Percentiles rank a stretch among this genome's conserved stretches.
These are phyloP conservation scores for Boletus rex-veris DNA, from an alignment of 768 basidiomycete genomes.

Conservation along the genomic window DNA sequence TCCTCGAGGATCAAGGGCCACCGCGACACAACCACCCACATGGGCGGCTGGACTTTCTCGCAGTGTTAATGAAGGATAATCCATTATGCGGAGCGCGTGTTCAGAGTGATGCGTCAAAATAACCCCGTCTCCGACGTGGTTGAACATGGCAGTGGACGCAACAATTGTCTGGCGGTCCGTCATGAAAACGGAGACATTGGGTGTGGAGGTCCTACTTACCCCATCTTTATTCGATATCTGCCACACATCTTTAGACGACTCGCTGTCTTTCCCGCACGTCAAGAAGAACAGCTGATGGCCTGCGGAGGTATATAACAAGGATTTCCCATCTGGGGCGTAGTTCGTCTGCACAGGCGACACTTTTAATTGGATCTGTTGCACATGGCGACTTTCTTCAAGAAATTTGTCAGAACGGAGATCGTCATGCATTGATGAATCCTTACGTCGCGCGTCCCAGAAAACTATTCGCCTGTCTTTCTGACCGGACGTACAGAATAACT, in stretches of 20 bases:
- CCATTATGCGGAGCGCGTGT: slow-evolving; percentile 62
- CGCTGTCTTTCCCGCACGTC: slow-evolving; percentile 51
- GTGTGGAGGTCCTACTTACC: background rate
- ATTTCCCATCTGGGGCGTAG: slow-evolving; percentile 70
- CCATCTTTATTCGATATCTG: slow-evolving; percentile 34
- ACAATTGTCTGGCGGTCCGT: slow-evolving; percentile 39
- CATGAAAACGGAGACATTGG: background rate
- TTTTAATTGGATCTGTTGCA: slow-evolving; percentile 58
- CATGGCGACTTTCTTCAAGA: slow-evolving; percentile 60
- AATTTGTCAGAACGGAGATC: slow-evolving; percentile 6
- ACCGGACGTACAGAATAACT: slow-evolving; percentile 77
- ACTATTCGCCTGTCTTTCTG: slow-evolving; percentile 71
- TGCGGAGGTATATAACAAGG: slow-evolving; percentile 59
- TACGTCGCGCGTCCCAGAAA: slow-evolving; percentile 85
- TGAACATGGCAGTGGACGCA: slow-evolving; percentile 68
- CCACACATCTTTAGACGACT: slow-evolving; percentile 53
- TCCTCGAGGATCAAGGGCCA: slow-evolving; percentile 79
- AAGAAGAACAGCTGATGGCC: slow-evolving; percentile 61
- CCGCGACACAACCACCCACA: slow-evolving; percentile 74
- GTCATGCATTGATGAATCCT: slow-evolving; percentile 17
- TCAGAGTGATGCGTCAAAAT: slow-evolving; percentile 63
- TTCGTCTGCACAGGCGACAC: slow-evolving; percentile 60
- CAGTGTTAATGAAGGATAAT: slow-evolving; percentile 59
- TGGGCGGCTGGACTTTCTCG: slow-evolving; percentile 69
- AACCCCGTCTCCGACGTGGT: slow-evolving; percentile 70